Evolutionary conservation across 768 basidiomycete genomes (phyloP).

Genomic region (Filobasidium floriforme): DNA sequence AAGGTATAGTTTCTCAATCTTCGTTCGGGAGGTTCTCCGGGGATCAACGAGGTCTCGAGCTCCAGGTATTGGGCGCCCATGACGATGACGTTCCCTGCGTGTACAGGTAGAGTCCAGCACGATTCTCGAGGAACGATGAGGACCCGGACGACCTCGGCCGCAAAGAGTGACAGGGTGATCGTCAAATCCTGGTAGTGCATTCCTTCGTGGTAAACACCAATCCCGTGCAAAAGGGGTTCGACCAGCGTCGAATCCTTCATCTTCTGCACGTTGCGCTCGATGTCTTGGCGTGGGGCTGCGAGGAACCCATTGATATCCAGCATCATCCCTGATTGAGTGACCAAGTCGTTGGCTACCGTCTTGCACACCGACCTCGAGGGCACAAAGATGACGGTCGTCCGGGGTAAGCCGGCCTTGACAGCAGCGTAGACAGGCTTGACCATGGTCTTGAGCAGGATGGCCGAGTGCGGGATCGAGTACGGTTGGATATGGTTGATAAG

Average conservation of each 20-base stretch:
- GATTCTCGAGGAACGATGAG: conserved; percentile 73
- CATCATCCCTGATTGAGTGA: conserved; percentile 77
- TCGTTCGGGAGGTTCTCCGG: conserved; percentile 10
- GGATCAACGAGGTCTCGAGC: conserved; percentile 38
- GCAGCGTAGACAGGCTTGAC: conserved; percentile 76
- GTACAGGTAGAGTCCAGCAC: conserved; percentile 82
- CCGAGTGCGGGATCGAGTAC: conserved; percentile 78
- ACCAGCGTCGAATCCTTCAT: conserved; percentile 59
- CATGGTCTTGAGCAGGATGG: conserved; percentile 82
- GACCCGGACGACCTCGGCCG: conserved; percentile 68
- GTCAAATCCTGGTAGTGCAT: conserved; percentile 60
- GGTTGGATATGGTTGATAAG: conserved; percentile 61
- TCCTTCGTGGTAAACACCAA: conserved; percentile 78
- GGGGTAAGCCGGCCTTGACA: conserved; percentile 50
- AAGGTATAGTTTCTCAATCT: conserved; percentile 54
- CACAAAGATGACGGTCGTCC: conserved; percentile 70
- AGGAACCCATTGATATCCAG: conserved; percentile 50
- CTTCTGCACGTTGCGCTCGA: conserved; percentile 57
- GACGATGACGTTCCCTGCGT: conserved; percentile 70
- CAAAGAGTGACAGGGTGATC: conserved; percentile 71
- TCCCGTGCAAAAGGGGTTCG: conserved; percentile 72
- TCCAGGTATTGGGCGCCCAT: conserved; percentile 82
- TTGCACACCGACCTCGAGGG: conserved; percentile 73
- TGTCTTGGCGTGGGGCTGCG: conserved; percentile 48
- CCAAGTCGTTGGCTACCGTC: conserved; percentile 67